Percentiles rank a stretch among this genome's conserved stretches.
These are phyloP conservation scores for Leishmania major DNA, from an alignment of 208 protist species.

Conservation along the genomic window DNA sequence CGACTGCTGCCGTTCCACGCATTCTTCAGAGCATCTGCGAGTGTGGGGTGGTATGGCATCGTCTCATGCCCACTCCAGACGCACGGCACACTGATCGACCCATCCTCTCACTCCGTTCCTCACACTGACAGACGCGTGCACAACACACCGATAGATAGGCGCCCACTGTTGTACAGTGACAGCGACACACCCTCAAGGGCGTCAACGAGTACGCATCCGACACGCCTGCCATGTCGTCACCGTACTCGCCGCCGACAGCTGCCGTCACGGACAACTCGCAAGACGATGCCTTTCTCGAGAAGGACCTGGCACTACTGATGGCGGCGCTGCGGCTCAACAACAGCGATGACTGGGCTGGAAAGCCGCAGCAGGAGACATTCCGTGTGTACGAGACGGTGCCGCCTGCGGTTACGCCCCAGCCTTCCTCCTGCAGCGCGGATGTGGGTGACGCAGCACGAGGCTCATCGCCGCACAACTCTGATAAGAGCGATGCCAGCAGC, in stretches of 20 bases:
- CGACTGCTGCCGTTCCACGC: not conserved
- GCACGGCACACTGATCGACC: not conserved
- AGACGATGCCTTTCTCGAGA: constrained; percentile 12
- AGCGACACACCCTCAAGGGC: not conserved
- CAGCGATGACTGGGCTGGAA: constrained; percentile 43
- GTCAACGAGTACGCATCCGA: not conserved
- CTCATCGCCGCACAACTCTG: not conserved
- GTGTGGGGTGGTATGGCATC: not conserved
- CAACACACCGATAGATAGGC: not conserved
- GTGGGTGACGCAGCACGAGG: not conserved
- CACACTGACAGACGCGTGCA: not conserved
- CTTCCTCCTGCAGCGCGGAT: not conserved
- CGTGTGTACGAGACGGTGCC: constrained; percentile 12
- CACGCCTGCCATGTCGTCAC: not conserved
- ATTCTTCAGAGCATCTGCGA: not conserved
- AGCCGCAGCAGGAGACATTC: constrained; percentile 36
- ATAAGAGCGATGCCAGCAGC: not conserved
- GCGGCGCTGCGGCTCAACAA: constrained; percentile 33
- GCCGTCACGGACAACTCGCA: not conserved
- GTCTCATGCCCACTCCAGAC: not conserved
- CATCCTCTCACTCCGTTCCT: not conserved
- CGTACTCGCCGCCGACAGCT: not conserved
- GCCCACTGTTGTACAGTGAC: not conserved
- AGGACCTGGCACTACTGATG: constrained; percentile 24
- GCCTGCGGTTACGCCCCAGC: not conserved